These are phyloP conservation scores for Lipomyces spencermartinsiae DNA, from an alignment of 805 yeast species.

Conservation along the genomic window DNA sequence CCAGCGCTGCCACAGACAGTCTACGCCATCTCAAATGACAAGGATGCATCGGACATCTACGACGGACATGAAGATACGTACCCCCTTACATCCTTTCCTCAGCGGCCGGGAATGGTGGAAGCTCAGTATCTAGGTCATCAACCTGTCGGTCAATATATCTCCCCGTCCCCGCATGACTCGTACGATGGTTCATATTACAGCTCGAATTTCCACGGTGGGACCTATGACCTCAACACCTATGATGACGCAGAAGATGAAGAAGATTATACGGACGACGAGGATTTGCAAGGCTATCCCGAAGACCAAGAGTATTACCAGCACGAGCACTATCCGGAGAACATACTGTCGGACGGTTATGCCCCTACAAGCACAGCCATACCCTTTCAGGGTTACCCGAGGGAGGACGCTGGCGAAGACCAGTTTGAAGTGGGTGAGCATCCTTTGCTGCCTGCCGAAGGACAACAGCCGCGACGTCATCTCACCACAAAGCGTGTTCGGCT, in stretches of 20 bases:
- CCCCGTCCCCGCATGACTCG: not conserved
- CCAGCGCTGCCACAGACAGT: conserved; percentile 19
- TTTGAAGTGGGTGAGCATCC: conserved; percentile 10
- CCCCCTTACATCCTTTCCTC: conserved; percentile 19
- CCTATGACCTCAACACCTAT: conserved; percentile 46
- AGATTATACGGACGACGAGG: conserved; percentile 38
- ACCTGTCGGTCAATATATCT: not conserved
- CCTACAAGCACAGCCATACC: conserved; percentile 13
- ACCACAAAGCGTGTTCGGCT: conserved; percentile 56
- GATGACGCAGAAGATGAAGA: conserved; percentile 29
- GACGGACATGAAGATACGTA: conserved; percentile 20
- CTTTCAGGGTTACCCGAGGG: not conserved
- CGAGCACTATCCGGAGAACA: conserved; percentile 8
- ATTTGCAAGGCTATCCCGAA: conserved; percentile 32
- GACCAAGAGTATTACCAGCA: conserved; percentile 11
- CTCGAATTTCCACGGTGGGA: conserved; percentile 38
- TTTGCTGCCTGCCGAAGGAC: conserved; percentile 40
- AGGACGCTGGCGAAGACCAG: conserved; percentile 6
- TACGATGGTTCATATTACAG: conserved; percentile 3
- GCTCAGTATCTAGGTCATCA: not conserved
- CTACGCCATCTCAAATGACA: conserved; percentile 7
- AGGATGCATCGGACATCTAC: conserved; percentile 17
- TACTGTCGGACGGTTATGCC: conserved; percentile 12
- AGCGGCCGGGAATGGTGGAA: conserved; percentile 7
- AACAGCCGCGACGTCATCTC: conserved; percentile 46